Evolutionary conservation across 139 green algal genomes (phyloP).

Genomic region (Closterium sp.): DNA sequence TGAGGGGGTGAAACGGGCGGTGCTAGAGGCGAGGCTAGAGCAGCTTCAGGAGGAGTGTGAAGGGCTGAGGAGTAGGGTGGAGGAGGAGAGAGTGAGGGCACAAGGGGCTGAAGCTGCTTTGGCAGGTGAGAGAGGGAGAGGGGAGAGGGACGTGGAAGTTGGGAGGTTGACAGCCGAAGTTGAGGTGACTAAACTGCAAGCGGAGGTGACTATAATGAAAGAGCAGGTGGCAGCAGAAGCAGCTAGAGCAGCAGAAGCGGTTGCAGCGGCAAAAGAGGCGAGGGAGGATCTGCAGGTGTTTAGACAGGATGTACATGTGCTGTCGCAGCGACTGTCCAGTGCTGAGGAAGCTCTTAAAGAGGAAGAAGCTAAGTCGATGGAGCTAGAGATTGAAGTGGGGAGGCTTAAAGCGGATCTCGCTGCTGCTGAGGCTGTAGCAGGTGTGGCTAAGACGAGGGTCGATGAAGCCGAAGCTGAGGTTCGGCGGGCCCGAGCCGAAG

Average conservation of each 20-base stretch:
- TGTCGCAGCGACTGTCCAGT: neutral
- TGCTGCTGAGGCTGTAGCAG: neutral
- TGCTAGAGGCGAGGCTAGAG: neutral
- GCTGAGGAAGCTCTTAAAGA: neutral
- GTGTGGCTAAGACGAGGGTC: neutral
- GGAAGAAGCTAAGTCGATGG: neutral
- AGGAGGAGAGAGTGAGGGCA: neutral
- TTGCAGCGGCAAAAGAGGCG: neutral
- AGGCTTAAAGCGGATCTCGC: neutral
- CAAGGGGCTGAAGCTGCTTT: neutral
- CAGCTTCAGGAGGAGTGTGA: neutral
- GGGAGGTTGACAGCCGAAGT: neutral
- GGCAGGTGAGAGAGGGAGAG: neutral
- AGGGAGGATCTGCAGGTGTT: neutral
- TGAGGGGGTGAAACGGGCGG: neutral
- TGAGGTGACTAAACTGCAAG: neutral
- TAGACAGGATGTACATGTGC: neutral
- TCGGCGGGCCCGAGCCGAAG: neutral
- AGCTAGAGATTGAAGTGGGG: neutral
- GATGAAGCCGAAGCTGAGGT: neutral
- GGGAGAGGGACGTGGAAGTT: neutral
- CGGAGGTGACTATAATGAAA: neutral
- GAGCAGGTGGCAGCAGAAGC: neutral
- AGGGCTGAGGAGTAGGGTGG: neutral
- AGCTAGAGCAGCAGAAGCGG: neutral